phyloP scores from a whole-genome alignment of 2,329 filamentous ascomycete genomes.

The Chrysoporthe austroafricana region DNA sequence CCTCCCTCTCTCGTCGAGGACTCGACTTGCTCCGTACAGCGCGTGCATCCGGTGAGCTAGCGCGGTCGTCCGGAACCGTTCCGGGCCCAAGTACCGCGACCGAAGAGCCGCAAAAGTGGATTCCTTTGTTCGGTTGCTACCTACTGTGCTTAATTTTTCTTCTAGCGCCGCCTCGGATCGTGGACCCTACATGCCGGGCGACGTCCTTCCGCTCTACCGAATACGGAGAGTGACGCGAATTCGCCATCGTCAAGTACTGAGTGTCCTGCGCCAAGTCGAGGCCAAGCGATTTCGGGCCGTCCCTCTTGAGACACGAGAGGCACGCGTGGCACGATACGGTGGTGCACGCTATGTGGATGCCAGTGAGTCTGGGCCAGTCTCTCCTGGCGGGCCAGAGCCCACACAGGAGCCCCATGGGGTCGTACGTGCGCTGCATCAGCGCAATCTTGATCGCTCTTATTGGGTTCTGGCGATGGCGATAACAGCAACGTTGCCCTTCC shows the following conservation, averaged over 20 bases:
- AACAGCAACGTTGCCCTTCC: neutral
- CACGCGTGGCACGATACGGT: neutral
- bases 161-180: no score
- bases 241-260: neutral
- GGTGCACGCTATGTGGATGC: neutral
- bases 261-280: neutral
- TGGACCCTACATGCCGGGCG: no score
- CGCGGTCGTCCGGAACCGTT: neutral
- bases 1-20: neutral
- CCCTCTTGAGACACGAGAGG: neutral
- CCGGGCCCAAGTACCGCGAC: neutral
- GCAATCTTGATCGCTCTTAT: neutral
- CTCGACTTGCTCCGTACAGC: no score
- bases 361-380: neutral
- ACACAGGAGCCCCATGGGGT: neutral
- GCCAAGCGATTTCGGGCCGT: slow-evolving; percentile 3
- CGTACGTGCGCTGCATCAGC: slow-evolving; percentile 4
- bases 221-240: no score
- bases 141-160: neutral
- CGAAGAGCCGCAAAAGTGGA: slow-evolving; percentile 1
- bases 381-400: neutral
- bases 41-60: neutral
- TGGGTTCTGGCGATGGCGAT: neutral
- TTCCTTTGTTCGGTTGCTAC: no score
- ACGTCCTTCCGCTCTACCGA: no score